Base-by-base conservation (phyloP, 129 eudicot species). In the Solidago caesia region DNA sequence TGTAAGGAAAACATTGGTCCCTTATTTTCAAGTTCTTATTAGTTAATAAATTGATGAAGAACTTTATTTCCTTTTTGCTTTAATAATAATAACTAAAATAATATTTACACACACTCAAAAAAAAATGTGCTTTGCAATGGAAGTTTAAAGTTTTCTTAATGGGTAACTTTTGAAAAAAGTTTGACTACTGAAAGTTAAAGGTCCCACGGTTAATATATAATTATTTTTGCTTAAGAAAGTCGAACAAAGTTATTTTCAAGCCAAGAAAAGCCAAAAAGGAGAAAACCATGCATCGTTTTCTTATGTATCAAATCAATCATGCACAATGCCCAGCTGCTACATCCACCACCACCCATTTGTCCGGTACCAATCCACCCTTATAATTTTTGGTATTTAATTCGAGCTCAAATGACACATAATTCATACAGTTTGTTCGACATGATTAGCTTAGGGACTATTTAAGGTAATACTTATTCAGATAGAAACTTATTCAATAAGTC, bases 231-330 rank as follows among this genome's bases (percentile, higher is more conserved):
- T 75, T 75, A 64, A 42, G 72, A 26, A 75, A 52, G 72, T 64
- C 58, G 66, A 26, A 49, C 55, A 44, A 64, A 75, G 66, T 75
- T 75, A 56, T 75, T 64, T 53, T n/a, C 56, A 75, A 75, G 79
- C 79, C 65, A 75, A 75, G 78, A 26, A 26, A 29, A 29, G 58
- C 33, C 48, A 51, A 52, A 53, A 33, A 69, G 66, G 16, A n/a
- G 63, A 64, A 75, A 65, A 75, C 79, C 55, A 75, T 75, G 72
- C 66, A 75, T 75, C 72, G 39, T 75, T 75, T 75, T 75, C 79
- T 42, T 51, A 29, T 29, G 39, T 29, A 29, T 29, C 39, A 29
- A 29, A 29, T 29, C 2, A 29, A 29, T 29, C 39, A 29, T 1
- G 1, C 39, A 29, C 27, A 42, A 44, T 64, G 27, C 55, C 7